Evolutionary conservation across 768 basidiomycete species (phyloP).

Genomic region (Podaxis sp.): DNA sequence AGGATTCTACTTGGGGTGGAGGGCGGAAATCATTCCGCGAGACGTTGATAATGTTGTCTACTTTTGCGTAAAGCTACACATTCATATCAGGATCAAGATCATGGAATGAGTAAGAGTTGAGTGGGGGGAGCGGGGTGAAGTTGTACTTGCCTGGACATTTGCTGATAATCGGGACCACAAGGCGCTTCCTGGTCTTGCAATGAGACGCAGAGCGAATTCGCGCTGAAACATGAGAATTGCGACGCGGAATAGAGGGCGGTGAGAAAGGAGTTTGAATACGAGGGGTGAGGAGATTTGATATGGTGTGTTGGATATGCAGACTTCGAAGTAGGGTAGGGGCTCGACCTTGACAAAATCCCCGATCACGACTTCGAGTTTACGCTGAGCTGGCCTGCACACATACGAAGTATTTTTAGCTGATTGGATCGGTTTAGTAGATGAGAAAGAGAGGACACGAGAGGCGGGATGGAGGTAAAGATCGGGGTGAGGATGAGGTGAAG

Average conservation of each 20-base stretch:
- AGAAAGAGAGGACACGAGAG: background rate
- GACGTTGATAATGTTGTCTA: slow-evolving; percentile 95
- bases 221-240: slow-evolving; percentile 99
- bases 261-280: slow-evolving; percentile 94
- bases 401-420: background rate
- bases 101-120: background rate
- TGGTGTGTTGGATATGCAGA: slow-evolving; percentile 98
- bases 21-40: slow-evolving; percentile 97
- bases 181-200: slow-evolving; percentile 77
- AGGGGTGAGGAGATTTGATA: slow-evolving; percentile 99
- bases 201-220: slow-evolving; percentile 92
- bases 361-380: slow-evolving; percentile 91
- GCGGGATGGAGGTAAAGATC: slow-evolving; percentile 2
- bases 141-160: slow-evolving; percentile 71
- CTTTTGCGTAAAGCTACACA: slow-evolving; percentile 79
- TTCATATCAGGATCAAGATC: background rate
- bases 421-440: background rate
- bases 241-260: slow-evolving; percentile 89
- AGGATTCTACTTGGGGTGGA: slow-evolving; percentile 91
- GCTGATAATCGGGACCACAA: slow-evolving; percentile 95
- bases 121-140: background rate
- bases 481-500: background rate
- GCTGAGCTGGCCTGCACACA: slow-evolving; percentile 79
- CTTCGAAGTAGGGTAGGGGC: slow-evolving; percentile 90
- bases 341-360: slow-evolving; percentile 99